Conservation (phyloP, 2,329 filamentous ascomycete species). For the Fusarium chaquense region DNA sequence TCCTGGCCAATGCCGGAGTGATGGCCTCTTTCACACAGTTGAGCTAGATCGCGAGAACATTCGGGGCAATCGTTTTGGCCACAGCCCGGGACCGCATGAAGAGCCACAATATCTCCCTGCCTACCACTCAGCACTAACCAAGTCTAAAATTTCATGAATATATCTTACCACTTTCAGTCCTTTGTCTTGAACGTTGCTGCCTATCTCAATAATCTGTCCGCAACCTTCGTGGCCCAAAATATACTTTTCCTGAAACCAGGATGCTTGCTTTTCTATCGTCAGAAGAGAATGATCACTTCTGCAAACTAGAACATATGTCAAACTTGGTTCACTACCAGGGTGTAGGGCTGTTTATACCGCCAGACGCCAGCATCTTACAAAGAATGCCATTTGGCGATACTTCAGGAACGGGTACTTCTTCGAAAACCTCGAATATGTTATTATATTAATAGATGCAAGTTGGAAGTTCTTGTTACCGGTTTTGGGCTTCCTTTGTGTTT, state of each 20-base stretch:
- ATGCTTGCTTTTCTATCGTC: conserved; percentile 37
- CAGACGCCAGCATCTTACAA: conserved; percentile 29
- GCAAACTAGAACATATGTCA: conserved; percentile 5
- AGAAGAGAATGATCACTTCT: conserved; percentile 33
- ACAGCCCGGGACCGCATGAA: conserved; percentile 41
- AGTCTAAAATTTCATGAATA: rapidly evolving
- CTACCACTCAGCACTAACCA: rapidly evolving
- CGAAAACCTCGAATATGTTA: conserved; percentile 4
- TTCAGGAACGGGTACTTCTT: conserved; percentile 12
- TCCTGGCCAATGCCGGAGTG: conserved; percentile 60
- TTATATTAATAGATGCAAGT: rapidly evolving
- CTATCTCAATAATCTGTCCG: conserved; percentile 30
- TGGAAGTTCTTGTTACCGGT: conserved; percentile 8
- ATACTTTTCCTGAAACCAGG: conserved; percentile 39
- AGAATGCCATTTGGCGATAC: conserved; percentile 15
- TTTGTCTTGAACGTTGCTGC: not conserved
- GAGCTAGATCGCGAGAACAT: conserved; percentile 55
- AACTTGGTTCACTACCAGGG: not conserved
- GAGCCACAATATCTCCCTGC: conserved; percentile 40
- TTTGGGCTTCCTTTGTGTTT: conserved; percentile 50
- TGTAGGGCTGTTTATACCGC: not conserved
- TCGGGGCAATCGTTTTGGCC: conserved; percentile 44
- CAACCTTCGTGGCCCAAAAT: conserved; percentile 42
- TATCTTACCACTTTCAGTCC: conserved; percentile 25
- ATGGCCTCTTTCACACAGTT: conserved; percentile 53